Conservation (phyloP, 805 yeast genomes). For the Lipomyces oligophaga region DNA sequence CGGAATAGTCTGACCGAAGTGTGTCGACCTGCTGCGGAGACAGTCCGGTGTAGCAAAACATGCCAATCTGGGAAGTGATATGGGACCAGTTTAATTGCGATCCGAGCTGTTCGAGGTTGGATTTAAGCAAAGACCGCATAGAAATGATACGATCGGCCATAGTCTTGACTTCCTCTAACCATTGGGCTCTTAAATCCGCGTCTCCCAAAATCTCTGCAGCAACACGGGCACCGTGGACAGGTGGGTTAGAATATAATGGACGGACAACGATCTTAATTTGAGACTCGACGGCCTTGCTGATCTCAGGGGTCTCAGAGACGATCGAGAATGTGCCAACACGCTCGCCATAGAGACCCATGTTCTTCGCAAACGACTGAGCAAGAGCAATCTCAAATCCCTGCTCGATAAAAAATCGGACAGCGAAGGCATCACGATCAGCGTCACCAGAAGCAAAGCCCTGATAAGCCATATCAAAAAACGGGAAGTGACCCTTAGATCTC, state of each 20-base stretch:
- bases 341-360: constrained; percentile 94
- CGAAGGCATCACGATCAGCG: constrained; percentile 65
- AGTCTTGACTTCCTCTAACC: constrained; percentile 73
- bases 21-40: constrained; percentile 62
- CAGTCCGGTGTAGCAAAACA: constrained; percentile 93
- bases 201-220: constrained; percentile 72
- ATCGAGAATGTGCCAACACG: constrained; percentile 80
- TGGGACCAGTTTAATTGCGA: constrained; percentile 78
- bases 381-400: constrained; percentile 46
- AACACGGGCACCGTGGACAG: constrained; percentile 87
- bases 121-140: constrained; percentile 64
- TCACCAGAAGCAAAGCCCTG: constrained; percentile 92
- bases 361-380: constrained; percentile 92
- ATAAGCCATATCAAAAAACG: constrained; percentile 89
- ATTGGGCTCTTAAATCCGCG: constrained; percentile 56
- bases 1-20: constrained; percentile 66
- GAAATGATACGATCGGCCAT: constrained; percentile 76
- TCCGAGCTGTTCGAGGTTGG: constrained; percentile 53
- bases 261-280: constrained; percentile 81
- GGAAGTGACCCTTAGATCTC: constrained; percentile 58
- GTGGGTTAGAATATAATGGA: constrained; percentile 89
- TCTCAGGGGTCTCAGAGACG: constrained; percentile 48
- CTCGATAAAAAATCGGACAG: constrained; percentile 46
- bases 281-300: constrained; percentile 55
- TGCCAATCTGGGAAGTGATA: constrained; percentile 84